Base-by-base conservation (phyloP, 1,284 basidiomycete species). In the Amylostereum areolatum region DNA sequence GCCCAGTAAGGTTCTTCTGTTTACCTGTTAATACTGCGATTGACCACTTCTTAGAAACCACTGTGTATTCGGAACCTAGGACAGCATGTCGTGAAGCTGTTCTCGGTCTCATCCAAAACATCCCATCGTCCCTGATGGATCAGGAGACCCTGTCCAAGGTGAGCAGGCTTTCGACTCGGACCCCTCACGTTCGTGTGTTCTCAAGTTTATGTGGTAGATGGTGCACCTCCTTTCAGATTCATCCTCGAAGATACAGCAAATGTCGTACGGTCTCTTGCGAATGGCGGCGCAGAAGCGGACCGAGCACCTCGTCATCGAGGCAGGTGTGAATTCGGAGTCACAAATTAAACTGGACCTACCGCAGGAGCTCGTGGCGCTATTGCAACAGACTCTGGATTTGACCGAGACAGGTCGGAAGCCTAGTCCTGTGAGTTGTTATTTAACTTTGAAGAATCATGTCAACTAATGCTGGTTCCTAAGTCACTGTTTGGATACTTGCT, bases 261-360 rank as follows among this genome's bases (percentile, higher is more conserved):
- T 84, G 70, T 78, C 83, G 0, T 90, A 90, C 61, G 69, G 74
- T 42, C 70, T 93, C 4, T 70, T 92, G 18, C 74, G 73, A 40
- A 70, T 69, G 34, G 81, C 85, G 4, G 81, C 89, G 7, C 70
- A 72, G 58, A 82, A 81, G 59, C 75, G 80, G 40, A 92, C 90
- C 0, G 86, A 91, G 51, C 67, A 86, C 50, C 72, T 94, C 40
- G 90, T 95, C 18, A 78, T 97, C 33, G 91, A 97, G 61, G 84
- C 86, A 4, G 92, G 86, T 33, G 82, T 93, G 6, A 85, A 88
- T 52, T 71, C 75, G 0, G 79, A 82, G 46, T 75, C 65, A 29
- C 64, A 53, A 30, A 62, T 78, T 46, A 76, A 72, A 49, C 66
- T 73, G 8, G 70, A 77, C 25, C 66, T 95, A 6, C 90, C 93